A percentile compares a stretch with the other conserved stretches of the same genome.
phyloP scores from a whole-genome alignment of 1,284 basidiomycete species.

The Heterobasidion parviporum region DNA sequence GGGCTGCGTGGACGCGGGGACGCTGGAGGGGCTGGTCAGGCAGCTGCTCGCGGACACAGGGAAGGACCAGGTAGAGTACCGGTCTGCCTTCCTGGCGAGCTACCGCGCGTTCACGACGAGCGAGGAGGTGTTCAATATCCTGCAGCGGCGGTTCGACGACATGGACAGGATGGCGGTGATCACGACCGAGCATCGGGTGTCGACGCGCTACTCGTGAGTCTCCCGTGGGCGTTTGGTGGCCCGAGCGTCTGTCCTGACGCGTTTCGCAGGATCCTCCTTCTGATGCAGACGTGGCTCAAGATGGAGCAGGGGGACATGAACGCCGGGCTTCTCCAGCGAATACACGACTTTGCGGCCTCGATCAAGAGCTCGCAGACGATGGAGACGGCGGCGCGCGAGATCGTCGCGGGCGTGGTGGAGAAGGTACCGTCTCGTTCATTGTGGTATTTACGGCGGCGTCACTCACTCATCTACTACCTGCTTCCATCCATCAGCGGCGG shows the following conservation, averaged over 20 bases:
- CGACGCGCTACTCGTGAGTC: conserved; percentile 7
- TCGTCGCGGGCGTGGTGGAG: conserved; percentile 20
- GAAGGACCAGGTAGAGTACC: conserved; percentile 23
- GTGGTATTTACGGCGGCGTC: background rate
- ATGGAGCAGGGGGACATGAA: conserved; percentile 21
- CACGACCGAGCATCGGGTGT: background rate
- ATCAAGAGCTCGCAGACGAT: conserved; percentile 22
- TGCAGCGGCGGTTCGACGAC: conserved; percentile 28
- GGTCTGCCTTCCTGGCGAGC: conserved; percentile 28
- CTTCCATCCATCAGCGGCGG: background rate
- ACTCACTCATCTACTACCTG: too few relatives aligned
- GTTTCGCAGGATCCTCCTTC: conserved; percentile 14
- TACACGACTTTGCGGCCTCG: conserved; percentile 25
- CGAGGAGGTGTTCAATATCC: conserved; percentile 25
- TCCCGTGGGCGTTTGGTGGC: background rate
- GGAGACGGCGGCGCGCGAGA: conserved; percentile 21
- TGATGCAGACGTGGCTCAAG: conserved; percentile 29
- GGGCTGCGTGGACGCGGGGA: conserved; percentile 28
- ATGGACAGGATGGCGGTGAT: conserved; percentile 14
- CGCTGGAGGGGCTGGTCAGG: conserved; percentile 31
- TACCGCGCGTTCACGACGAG: conserved; percentile 32
- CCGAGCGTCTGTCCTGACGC: background rate
- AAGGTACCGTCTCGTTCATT: conserved; percentile 9
- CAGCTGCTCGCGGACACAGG: conserved; percentile 22
- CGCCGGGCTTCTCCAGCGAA: conserved; percentile 23